These are phyloP conservation scores for Aspergillus nanangensis DNA, from an alignment of 495 filamentous ascomycete genomes.

Conservation along the genomic window DNA sequence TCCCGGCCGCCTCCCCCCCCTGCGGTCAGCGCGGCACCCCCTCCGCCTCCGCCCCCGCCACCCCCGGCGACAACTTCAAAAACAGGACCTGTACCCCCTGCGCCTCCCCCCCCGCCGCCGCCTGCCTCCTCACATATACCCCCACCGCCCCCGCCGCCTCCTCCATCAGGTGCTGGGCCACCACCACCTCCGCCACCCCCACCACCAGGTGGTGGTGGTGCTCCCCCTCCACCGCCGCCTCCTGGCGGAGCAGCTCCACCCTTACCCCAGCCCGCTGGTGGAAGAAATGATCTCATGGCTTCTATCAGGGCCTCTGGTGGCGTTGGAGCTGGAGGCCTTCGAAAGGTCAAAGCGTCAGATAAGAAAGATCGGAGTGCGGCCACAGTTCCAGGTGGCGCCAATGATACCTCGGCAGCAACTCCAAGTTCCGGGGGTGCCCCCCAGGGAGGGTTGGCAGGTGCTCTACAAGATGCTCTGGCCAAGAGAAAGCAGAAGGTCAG, in stretches of 20 bases:
- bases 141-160: conserved; percentile 39
- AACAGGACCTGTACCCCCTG: no score
- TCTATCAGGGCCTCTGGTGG: conserved; percentile 78
- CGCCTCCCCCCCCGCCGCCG: conserved; percentile 31
- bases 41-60: conserved; percentile 24
- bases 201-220: conserved; percentile 42
- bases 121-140: conserved; percentile 17
- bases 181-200: conserved; percentile 30
- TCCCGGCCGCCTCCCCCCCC: conserved; percentile 31
- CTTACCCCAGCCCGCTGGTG: conserved; percentile 45
- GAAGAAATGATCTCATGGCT: conserved; percentile 67
- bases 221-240: conserved; percentile 66
- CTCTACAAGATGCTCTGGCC: conserved; percentile 69
- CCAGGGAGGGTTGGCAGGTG: conserved; percentile 71
- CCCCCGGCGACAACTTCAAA: conserved; percentile 23
- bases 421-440: conserved; percentile 49
- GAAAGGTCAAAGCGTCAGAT: conserved; percentile 72
- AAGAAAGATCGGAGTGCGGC: conserved; percentile 80
- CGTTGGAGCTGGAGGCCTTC: conserved; percentile 60
- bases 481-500: conserved; percentile 86
- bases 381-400: conserved; percentile 53
- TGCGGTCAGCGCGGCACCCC: conserved; percentile 19
- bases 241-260: conserved; percentile 60
- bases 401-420: conserved; percentile 46
- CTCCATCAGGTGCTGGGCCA: conserved; percentile 36